phyloP scores from a whole-genome alignment of 2,329 filamentous ascomycete genomes.

The Ophiostoma novo-ulmi region DNA sequence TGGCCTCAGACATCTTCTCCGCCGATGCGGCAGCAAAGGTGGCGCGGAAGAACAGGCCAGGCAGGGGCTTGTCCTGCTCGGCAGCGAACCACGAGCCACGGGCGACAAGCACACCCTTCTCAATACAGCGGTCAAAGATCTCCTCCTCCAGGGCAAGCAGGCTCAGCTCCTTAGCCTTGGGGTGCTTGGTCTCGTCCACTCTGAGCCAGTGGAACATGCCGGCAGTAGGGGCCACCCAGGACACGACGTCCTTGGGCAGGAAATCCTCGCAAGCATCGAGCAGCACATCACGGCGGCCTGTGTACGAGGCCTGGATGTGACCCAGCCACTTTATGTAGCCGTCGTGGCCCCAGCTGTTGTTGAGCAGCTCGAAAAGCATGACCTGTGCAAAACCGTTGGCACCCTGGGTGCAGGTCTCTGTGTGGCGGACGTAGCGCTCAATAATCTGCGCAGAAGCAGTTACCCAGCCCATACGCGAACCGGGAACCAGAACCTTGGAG shows the following conservation, averaged over 20 bases:
- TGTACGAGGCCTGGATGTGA: slow-evolving; percentile 75
- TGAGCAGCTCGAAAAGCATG: slow-evolving; percentile 79
- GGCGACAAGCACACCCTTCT: slow-evolving; percentile 72
- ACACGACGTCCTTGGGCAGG: slow-evolving; percentile 67
- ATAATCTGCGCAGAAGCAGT: slow-evolving; percentile 80
- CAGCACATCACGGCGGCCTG: slow-evolving; percentile 68
- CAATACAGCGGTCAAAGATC: slow-evolving; percentile 73
- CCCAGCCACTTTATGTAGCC: slow-evolving; percentile 90
- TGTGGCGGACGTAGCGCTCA: slow-evolving; percentile 74
- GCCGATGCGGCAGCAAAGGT: slow-evolving; percentile 80
- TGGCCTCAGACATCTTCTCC: slow-evolving; percentile 66
- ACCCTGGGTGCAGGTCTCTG: slow-evolving; percentile 78
- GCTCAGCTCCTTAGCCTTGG: slow-evolving; percentile 35
- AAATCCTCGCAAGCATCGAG: slow-evolving; percentile 73
- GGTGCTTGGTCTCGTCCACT: slow-evolving; percentile 20
- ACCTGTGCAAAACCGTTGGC: slow-evolving; percentile 81
- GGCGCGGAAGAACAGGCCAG: slow-evolving; percentile 77
- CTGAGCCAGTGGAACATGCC: slow-evolving; percentile 91
- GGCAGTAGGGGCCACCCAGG: slow-evolving; percentile 73
- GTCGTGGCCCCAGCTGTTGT: slow-evolving; percentile 79
- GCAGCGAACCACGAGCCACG: slow-evolving; percentile 89
- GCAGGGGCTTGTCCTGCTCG: slow-evolving; percentile 55
- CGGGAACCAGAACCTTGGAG: slow-evolving; percentile 83
- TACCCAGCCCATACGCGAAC: slow-evolving; percentile 79
- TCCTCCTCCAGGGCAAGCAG: slow-evolving; percentile 72